Conservation (phyloP, 2,329 filamentous ascomycete genomes). For the Pseudogymnoascus sp. region DNA sequence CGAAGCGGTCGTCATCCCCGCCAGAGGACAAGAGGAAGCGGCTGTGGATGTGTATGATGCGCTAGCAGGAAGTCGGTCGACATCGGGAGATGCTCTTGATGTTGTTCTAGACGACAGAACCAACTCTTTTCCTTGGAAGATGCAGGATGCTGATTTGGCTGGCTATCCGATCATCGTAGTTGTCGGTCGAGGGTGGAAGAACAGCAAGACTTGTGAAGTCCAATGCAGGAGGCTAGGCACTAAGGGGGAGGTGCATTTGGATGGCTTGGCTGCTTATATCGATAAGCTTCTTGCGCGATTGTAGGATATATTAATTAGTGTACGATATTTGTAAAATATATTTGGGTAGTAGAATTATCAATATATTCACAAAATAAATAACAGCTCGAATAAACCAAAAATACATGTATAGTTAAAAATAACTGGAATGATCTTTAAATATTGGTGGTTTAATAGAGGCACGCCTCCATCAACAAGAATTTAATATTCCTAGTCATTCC, state of each 20-base stretch:
- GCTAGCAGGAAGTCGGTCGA: constrained; percentile 30
- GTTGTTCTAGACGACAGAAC: constrained; percentile 65
- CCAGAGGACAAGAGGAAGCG: constrained; percentile 37
- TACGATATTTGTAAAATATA: not conserved
- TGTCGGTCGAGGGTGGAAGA: constrained; percentile 60
- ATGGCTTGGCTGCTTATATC: constrained; percentile 13
- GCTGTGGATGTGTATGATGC: constrained; percentile 55
- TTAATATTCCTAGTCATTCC: not conserved
- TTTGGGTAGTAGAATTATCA: not conserved
- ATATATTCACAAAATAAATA: not conserved
- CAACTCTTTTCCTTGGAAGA: constrained; percentile 68
- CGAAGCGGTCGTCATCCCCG: constrained; percentile 58
- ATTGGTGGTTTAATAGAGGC: not conserved
- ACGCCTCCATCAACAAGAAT: not conserved
- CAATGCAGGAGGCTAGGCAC: constrained; percentile 25
- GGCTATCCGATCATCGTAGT: constrained; percentile 81
- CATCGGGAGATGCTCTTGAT: constrained; percentile 39
- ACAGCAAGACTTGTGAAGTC: constrained; percentile 23
- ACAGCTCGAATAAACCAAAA: not conserved
- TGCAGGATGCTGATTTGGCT: constrained; percentile 80
- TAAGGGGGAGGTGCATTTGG: constrained; percentile 18
- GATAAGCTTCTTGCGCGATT: constrained; percentile 10
- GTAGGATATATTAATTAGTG: constrained; percentile 3
- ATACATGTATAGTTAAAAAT: not conserved
- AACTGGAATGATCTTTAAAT: not conserved